These are phyloP conservation scores for Cicer yamashitae DNA, from an alignment of 306 rosid species.

Conservation along the genomic window DNA sequence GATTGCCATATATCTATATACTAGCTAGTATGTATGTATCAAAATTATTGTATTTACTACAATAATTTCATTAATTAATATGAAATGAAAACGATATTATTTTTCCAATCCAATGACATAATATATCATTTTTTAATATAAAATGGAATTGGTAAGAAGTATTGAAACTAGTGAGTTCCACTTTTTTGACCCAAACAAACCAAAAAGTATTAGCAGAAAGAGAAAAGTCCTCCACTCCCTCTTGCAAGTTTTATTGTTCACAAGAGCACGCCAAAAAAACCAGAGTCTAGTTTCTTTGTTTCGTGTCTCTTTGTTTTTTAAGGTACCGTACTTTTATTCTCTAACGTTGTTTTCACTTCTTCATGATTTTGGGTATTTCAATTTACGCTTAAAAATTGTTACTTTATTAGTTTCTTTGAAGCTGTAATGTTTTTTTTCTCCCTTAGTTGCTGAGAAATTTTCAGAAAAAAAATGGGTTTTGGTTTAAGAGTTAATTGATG, in stretches of 20 bases:
- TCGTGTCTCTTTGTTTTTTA: conserved; percentile 4
- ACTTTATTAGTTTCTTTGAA: not conserved
- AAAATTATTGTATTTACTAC: too few relatives aligned
- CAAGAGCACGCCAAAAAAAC: conserved; percentile 29
- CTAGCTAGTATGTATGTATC: too few relatives aligned
- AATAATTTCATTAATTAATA: too few relatives aligned
- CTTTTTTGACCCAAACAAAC: conserved; percentile 64
- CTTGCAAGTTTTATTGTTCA: conserved; percentile 39
- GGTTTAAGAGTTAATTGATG: conserved; percentile 11
- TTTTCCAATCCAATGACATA: too few relatives aligned
- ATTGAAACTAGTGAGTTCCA: conserved; percentile 56
- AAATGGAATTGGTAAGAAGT: conserved; percentile 42
- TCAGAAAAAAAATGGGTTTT: not conserved
- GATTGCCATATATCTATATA: too few relatives aligned
- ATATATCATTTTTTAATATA: not conserved
- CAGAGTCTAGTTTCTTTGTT: conserved; percentile 26
- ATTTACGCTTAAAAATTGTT: conserved; percentile 37
- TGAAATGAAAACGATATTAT: too few relatives aligned
- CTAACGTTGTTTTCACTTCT: conserved; percentile 6
- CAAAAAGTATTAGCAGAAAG: conserved; percentile 9
- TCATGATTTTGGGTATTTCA: conserved; percentile 19
- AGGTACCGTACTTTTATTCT: conserved; percentile 47
- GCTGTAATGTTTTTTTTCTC: not conserved
- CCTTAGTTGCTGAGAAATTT: conserved; percentile 45
- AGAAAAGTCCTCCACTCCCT: conserved; percentile 50